A percentile compares a stretch with the other conserved stretches of the same genome.
These are phyloP conservation scores for Hirschfeldia incana DNA, from an alignment of 345 rosid species.

Conservation along the genomic window DNA sequence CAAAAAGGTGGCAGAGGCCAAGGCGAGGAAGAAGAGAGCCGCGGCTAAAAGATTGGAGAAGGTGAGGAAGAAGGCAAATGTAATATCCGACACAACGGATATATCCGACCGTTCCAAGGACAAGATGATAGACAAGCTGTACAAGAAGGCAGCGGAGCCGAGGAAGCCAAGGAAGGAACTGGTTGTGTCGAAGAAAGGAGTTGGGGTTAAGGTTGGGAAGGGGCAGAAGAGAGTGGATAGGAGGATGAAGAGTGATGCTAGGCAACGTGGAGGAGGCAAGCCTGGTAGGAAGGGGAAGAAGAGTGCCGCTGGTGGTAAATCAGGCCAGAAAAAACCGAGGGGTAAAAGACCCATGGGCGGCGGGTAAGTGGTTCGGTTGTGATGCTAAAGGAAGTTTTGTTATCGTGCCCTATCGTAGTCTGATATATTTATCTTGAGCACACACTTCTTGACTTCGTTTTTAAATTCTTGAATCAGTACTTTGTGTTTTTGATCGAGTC, in stretches of 20 bases:
- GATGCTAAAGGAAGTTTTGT: conserved; percentile 4
- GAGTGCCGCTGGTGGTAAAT: conserved; percentile 46
- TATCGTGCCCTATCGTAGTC: background rate
- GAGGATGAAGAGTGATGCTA: conserved; percentile 79
- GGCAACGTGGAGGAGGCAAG: conserved; percentile 59
- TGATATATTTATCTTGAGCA: background rate
- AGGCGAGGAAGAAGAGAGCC: conserved; percentile 81
- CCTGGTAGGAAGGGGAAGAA: conserved; percentile 63
- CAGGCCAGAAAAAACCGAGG: conserved; percentile 41
- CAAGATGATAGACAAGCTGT: conserved; percentile 78
- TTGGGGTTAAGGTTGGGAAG: conserved; percentile 70
- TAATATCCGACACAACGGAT: conserved; percentile 73
- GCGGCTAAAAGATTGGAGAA: conserved; percentile 79
- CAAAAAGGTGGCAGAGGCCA: conserved; percentile 95
- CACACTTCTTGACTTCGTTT: background rate
- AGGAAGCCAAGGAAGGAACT: conserved; percentile 72
- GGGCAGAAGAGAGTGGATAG: conserved; percentile 88
- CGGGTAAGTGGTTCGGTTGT: conserved; percentile 10
- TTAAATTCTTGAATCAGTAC: background rate
- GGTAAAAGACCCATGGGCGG: conserved; percentile 36
- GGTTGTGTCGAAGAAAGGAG: conserved; percentile 95
- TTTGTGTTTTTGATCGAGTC: background rate
- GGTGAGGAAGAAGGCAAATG: conserved; percentile 88
- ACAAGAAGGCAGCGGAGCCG: conserved; percentile 72
- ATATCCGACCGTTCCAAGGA: conserved; percentile 50